A percentile compares a stretch with the other conserved stretches of the same genome.
These are phyloP conservation scores for Chalaropsis ovoidea DNA, from an alignment of 2,329 filamentous ascomycete species.

Conservation along the genomic window DNA sequence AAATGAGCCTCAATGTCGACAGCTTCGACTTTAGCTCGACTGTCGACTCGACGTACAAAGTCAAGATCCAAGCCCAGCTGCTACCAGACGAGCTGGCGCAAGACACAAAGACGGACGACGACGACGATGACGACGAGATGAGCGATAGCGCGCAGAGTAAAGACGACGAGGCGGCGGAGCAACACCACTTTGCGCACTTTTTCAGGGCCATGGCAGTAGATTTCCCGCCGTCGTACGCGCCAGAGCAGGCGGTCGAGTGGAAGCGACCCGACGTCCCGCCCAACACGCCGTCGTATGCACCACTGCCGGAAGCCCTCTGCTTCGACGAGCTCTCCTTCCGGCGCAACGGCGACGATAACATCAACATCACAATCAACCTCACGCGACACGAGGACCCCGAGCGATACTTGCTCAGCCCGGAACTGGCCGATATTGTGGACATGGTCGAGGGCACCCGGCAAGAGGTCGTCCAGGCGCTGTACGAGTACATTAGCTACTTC, in stretches of 20 bases:
- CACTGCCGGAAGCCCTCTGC: constrained; percentile 56
- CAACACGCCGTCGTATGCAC: constrained; percentile 40
- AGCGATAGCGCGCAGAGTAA: constrained; percentile 29
- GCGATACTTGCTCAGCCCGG: constrained; percentile 66
- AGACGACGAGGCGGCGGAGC: constrained; percentile 34
- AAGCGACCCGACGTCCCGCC: constrained; percentile 60
- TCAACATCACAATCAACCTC: constrained; percentile 82
- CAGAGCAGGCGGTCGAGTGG: constrained; percentile 65
- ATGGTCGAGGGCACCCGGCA: constrained; percentile 77
- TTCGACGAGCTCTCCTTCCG: constrained; percentile 91
- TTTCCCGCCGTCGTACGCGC: constrained; percentile 52
- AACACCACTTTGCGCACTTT: constrained; percentile 56
- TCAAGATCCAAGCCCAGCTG: constrained; percentile 83
- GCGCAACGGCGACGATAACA: constrained; percentile 81
- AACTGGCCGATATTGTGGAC: constrained; percentile 74
- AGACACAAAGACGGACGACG: constrained; percentile 39
- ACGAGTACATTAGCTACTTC: constrained; percentile 85
- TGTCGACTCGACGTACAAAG: constrained; percentile 68
- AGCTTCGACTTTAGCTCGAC: constrained; percentile 73
- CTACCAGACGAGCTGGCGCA: constrained; percentile 51
- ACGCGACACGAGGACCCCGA: constrained; percentile 77
- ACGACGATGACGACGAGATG: constrained; percentile 37
- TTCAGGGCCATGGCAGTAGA: constrained; percentile 71
- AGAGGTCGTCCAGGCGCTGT: constrained; percentile 81
- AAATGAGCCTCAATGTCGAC: constrained; percentile 51